Evolutionary conservation across 1,284 basidiomycete species (phyloP), one percentile per base, ranked within the genome.

Genomic region (Cutaneotrichosporon sp.): DNA sequence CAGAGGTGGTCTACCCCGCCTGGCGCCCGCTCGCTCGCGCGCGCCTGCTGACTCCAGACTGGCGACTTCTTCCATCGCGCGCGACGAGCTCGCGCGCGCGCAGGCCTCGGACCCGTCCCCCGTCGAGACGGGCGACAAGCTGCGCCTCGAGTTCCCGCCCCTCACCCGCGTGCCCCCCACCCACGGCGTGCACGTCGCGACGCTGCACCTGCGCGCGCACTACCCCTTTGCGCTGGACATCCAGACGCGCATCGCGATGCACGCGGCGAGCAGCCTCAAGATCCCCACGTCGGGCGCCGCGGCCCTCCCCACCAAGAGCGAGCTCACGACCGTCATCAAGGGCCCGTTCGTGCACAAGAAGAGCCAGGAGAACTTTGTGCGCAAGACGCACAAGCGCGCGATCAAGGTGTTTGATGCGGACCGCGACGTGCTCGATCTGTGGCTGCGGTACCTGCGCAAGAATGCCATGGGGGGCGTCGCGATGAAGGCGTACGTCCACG

Each of bases 331-430:
- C 0, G 94, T 98, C 14, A 84, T 86, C 11, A 86, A 89, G 47
- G 86, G 87, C 4, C 94, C 95, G 4, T 98, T 98, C 78, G 89
- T 88, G 9, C 89, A 95, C 80, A 99, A 99, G 78, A 97, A 97
- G 81, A 84, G 86, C 22, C 94, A 97, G 80, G 94, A 99, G 82
- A 98, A 98, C 81, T 99, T 97, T 78, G 89, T 93, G 79, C 82
- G 92, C 33, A 84, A 83, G 71, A 89, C 90, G 59, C 90, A 95
- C 75, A 90, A 89, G 71, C 84, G 95, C 16, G 85, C 85, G 24
- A 87, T 99, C 81, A 95, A 95, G 80, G 89, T 94, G 1, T 98
- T 86, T 84, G 95, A 99, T 78, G 86, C 93, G 11, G 85, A 94
- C 71, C 82, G 85, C 1, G 86, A 88, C 66, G 88, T 92, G 2